Conservation (phyloP, 2,329 filamentous ascomycete species). For the Emericellopsis cladophorae region DNA sequence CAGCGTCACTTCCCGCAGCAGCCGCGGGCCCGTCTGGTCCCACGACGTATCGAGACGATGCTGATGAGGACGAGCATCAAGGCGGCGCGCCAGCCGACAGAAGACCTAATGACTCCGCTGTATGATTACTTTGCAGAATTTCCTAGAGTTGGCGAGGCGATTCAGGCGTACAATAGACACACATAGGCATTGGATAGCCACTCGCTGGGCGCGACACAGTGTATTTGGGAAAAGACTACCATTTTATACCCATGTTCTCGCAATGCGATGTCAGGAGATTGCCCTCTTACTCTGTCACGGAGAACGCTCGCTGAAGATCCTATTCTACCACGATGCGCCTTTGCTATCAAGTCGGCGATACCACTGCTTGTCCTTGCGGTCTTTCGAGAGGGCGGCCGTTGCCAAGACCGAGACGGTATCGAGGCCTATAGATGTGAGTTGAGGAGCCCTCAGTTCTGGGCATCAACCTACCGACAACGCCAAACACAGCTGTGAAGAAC, state of each 20-base stretch:
- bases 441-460: background rate
- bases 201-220: background rate
- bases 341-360: constrained; percentile 78
- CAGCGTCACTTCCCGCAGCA: constrained; percentile 2
- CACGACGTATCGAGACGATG: constrained; percentile 9
- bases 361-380: constrained; percentile 66
- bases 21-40: background rate
- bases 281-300: background rate
- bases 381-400: constrained; percentile 66
- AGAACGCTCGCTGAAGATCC: background rate
- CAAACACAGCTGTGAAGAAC: constrained; percentile 70
- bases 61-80: constrained; percentile 5
- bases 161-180: constrained; percentile 7
- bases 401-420: constrained; percentile 57
- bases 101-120: constrained; percentile 15
- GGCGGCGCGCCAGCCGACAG: constrained; percentile 5
- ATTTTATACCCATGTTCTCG: too few species aligned
- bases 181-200: constrained; percentile 5
- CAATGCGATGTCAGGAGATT: background rate
- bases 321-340: constrained; percentile 33
- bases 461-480: constrained; percentile 51
- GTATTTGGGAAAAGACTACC: background rate
- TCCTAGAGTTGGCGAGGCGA: constrained; percentile 6
- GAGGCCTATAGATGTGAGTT: constrained; percentile 26
- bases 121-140: constrained; percentile 14